Percentiles rank a stretch among this genome's conserved stretches.
Conservation (phyloP, 2,329 filamentous ascomycete genomes). For the Phyllosticta paracitricarpa region DNA sequence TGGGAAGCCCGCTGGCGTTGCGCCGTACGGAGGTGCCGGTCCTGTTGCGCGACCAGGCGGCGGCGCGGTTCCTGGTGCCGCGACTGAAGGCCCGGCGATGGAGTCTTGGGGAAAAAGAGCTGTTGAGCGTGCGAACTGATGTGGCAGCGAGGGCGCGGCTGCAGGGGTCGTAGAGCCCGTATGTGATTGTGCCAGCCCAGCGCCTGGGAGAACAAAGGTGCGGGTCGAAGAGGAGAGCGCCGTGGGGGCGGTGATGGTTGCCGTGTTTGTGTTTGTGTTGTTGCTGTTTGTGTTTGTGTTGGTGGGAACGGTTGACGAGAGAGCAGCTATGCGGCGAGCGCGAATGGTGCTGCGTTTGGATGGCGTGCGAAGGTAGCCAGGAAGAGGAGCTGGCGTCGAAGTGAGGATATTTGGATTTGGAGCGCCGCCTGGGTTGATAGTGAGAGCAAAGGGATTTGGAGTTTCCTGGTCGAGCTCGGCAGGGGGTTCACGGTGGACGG, state of each 20-base stretch:
- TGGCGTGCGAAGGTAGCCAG: constrained; percentile 38
- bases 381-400: constrained; percentile 14
- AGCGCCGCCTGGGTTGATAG: constrained; percentile 21
- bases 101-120: not conserved
- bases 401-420: constrained; percentile 1
- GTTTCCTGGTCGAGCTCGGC: constrained; percentile 11
- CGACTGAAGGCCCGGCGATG: not conserved
- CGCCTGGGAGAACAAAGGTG: not conserved
- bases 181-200: not conserved
- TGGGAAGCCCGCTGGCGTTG: not conserved
- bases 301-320: not conserved
- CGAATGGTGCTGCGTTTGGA: constrained; percentile 30
- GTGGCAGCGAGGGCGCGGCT: not conserved
- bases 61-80: not conserved
- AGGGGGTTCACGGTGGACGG: constrained; percentile 10
- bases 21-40: not conserved
- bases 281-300: not conserved
- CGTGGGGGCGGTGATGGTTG: constrained; percentile 15
- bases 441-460: constrained; percentile 13
- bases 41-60: constrained; percentile 1
- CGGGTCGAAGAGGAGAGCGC: constrained; percentile 12
- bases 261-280: constrained; percentile 8
- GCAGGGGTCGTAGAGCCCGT: not conserved
- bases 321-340: constrained; percentile 13
- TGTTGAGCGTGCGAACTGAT: not conserved